A percentile compares a stretch with the other conserved stretches of the same genome.
Evolutionary conservation across 257 asterid genomes (phyloP).

Genomic region (Solanum chmielewskii): DNA sequence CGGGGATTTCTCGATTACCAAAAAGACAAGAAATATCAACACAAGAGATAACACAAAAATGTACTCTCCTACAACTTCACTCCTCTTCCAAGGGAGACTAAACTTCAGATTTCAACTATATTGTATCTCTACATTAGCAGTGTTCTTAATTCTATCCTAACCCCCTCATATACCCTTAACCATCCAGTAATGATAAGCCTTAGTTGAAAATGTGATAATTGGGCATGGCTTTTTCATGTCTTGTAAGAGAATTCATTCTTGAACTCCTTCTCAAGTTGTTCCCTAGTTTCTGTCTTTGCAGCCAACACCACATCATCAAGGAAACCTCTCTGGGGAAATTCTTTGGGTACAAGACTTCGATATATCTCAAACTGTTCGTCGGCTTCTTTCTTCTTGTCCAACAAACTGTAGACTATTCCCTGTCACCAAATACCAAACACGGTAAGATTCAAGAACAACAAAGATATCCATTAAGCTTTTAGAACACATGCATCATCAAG

Average conservation of each 20-base stretch:
- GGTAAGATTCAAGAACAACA: background rate
- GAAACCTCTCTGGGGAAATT: constrained; percentile 71
- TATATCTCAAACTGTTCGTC: constrained; percentile 59
- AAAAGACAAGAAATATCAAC: background rate
- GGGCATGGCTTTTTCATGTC: background rate
- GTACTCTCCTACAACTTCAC: background rate
- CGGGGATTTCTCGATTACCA: background rate
- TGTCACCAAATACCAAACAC: constrained; percentile 13
- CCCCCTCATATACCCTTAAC: background rate
- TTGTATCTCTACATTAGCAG: background rate
- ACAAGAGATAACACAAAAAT: background rate
- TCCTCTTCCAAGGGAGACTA: background rate
- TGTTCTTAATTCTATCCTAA: background rate
- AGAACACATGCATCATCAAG: background rate
- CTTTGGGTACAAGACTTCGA: constrained; percentile 70
- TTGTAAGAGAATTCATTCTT: constrained; percentile 17
- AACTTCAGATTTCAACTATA: background rate
- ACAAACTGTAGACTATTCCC: constrained; percentile 78
- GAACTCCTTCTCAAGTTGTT: constrained; percentile 42
- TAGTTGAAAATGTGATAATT: background rate
- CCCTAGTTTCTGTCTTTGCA: constrained; percentile 61
- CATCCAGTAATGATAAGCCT: background rate
- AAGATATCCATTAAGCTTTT: background rate
- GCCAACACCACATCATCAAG: constrained; percentile 75
- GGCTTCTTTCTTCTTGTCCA: constrained; percentile 67